phyloP scores from a whole-genome alignment of 371 early-diverging fungal species.

The Apophysomyces sp. region DNA sequence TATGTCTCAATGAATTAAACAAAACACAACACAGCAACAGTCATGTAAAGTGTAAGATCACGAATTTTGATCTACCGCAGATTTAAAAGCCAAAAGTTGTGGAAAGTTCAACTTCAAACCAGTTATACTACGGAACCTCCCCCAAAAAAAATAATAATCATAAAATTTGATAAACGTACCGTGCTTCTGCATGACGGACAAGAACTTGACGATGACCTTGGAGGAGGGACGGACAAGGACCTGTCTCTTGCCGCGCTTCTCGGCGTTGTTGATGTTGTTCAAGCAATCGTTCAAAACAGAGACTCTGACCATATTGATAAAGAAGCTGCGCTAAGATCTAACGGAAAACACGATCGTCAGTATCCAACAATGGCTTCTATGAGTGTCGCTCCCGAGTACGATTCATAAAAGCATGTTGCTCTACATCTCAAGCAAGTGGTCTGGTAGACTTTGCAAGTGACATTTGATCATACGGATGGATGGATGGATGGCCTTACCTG shows the following conservation, averaged over 20 bases:
- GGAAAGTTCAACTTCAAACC: slow-evolving; percentile 44
- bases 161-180: slow-evolving; percentile 62
- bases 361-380: not conserved
- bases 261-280: slow-evolving; percentile 99
- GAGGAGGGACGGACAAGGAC: slow-evolving; percentile 96
- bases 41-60: slow-evolving; percentile 43
- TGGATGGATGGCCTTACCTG: slow-evolving; percentile 1
- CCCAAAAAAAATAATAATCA: slow-evolving; percentile 1
- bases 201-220: slow-evolving; percentile 98
- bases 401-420: slow-evolving; percentile 3
- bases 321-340: slow-evolving; percentile 3
- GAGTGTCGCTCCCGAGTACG: not conserved
- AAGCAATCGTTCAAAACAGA: slow-evolving; percentile 87
- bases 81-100: slow-evolving; percentile 65
- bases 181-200: slow-evolving; percentile 99
- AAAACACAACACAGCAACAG: slow-evolving; percentile 8
- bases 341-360: not conserved
- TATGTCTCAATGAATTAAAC: not conserved
- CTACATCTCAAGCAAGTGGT: not conserved
- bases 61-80: slow-evolving; percentile 59
- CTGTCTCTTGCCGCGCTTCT: slow-evolving; percentile 98
- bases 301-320: slow-evolving; percentile 39
- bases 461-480: not conserved
- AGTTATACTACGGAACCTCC: slow-evolving; percentile 57
- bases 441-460: not conserved